Percentiles rank a stretch among this genome's conserved stretches.
phyloP scores from a whole-genome alignment of 2,329 filamentous ascomycete genomes.

The Aspergillus phoenicis region DNA sequence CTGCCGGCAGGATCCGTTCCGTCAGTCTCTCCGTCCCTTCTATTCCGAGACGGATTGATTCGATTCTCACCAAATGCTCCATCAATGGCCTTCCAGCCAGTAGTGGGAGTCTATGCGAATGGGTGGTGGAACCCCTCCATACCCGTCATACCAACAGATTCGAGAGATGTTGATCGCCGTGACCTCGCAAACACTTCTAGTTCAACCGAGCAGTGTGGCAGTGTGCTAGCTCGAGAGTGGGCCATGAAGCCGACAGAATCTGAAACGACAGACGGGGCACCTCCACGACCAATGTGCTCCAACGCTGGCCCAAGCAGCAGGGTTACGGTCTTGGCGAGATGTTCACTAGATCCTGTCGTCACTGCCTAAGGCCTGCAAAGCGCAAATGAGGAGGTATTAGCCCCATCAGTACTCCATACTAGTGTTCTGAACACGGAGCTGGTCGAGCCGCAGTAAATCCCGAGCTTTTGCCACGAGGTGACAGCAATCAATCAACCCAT shows the following conservation, averaged over 20 bases:
- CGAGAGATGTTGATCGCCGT: neutral
- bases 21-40: constrained; percentile 1
- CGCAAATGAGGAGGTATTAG: neutral
- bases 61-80: neutral
- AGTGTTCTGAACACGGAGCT: neutral
- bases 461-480: neutral
- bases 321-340: neutral
- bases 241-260: neutral
- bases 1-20: constrained; percentile 8
- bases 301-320: neutral
- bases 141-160: neutral
- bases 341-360: neutral
- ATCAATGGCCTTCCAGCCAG: neutral
- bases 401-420: no score
- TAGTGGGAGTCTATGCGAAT: neutral
- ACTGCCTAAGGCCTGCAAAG: neutral
- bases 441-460: neutral
- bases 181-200: neutral
- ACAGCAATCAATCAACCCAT: no score
- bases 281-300: neutral
- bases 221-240: neutral
- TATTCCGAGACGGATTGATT: neutral
- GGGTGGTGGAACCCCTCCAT: neutral
- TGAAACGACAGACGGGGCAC: neutral
- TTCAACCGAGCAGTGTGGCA: neutral